Conservation (phyloP, 768 basidiomycete genomes). For the Suillus cothurnatus region DNA sequence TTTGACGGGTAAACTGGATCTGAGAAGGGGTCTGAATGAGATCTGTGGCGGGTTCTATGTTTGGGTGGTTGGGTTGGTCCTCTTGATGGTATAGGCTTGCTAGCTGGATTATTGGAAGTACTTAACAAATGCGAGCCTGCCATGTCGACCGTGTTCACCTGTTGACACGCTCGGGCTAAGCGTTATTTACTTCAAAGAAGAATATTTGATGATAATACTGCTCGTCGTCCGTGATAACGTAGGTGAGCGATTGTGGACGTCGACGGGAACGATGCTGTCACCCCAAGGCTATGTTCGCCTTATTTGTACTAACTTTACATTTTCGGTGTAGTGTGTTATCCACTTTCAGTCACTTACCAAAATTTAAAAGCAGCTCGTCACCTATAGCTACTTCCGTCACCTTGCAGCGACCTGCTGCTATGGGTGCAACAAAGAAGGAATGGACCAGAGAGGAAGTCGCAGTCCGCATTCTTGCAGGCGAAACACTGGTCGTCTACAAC, state of each 20-base stretch:
- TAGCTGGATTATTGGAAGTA: slow-evolving; percentile 18
- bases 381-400: background rate
- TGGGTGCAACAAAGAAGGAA: slow-evolving; percentile 32
- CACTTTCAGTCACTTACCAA: slow-evolving; percentile 1
- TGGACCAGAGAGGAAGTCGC: slow-evolving; percentile 64
- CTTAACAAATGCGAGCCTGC: slow-evolving; percentile 12
- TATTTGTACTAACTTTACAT: slow-evolving; percentile 3
- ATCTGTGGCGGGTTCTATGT: slow-evolving; percentile 42
- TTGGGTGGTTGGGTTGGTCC: slow-evolving; percentile 21
- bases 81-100: slow-evolving; percentile 29
- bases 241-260: slow-evolving; percentile 11
- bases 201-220: background rate
- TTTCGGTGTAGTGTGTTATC: background rate
- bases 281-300: background rate
- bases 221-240: slow-evolving; percentile 7
- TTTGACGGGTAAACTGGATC: slow-evolving; percentile 38
- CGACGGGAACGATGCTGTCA: slow-evolving; percentile 9
- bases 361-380: background rate
- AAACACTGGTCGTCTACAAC: slow-evolving; percentile 74
- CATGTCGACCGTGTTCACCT: slow-evolving; percentile 20
- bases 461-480: slow-evolving; percentile 71
- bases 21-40: slow-evolving; percentile 56
- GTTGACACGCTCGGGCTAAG: slow-evolving; percentile 28
- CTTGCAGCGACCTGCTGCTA: slow-evolving; percentile 14
- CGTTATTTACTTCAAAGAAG: background rate